Percentiles rank a stretch among this genome's conserved stretches.
phyloP scores from a whole-genome alignment of 345 rosid genomes.

The Litchi chinensis region DNA sequence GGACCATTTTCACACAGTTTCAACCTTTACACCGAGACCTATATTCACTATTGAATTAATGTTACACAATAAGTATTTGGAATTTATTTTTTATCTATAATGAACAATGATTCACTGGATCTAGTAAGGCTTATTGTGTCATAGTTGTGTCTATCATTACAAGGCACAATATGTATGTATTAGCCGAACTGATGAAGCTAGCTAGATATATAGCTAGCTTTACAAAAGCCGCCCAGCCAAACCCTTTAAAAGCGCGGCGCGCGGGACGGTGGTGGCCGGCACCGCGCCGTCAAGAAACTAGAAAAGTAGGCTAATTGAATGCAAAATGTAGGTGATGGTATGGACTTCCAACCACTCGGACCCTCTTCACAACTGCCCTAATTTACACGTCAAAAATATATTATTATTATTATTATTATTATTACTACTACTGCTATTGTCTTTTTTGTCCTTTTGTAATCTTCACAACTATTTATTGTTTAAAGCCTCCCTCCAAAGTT shows the following conservation, averaged over 20 bases:
- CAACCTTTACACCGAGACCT: no score
- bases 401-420: not conserved
- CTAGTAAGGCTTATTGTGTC: no score
- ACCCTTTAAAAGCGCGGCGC: conserved; percentile 21
- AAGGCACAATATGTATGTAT: no score
- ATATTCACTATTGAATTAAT: no score
- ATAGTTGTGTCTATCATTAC: no score
- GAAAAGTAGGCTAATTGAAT: conserved; percentile 66
- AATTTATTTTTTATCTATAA: no score
- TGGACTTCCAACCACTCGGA: conserved; percentile 59
- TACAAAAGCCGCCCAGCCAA: not conserved
- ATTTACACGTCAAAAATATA: conserved; percentile 14
- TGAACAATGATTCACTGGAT: no score
- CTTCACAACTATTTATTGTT: no score
- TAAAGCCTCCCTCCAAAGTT: not conserved
- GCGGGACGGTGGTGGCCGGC: conserved; percentile 35
- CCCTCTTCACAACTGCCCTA: conserved; percentile 43
- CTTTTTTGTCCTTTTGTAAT: no score
- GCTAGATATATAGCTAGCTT: no score
- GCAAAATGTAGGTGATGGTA: conserved; percentile 34
- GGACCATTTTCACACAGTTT: no score
- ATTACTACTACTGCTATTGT: not conserved
- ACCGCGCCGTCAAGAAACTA: conserved; percentile 31
- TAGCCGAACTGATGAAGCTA: not conserved
- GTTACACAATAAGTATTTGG: no score